Evolutionary conservation across 345 rosid genomes (phyloP), one percentile per base, ranked within the genome.

Genomic region (Gossypium sturtianum): DNA sequence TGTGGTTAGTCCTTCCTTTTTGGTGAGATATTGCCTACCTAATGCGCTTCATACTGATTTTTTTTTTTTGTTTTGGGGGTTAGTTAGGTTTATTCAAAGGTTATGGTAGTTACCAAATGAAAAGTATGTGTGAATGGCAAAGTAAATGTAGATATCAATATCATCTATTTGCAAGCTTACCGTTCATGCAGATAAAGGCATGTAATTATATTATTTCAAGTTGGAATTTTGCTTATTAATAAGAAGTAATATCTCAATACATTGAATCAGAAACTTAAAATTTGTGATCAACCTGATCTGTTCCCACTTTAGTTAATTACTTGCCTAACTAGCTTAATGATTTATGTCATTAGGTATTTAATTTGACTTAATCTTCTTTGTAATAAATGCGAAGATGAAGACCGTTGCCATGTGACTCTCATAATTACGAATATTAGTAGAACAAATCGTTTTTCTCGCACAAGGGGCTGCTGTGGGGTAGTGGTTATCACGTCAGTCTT

Each of bases 401-500:
- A 20, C 1, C 5, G 1, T 7, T 9, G 27, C 10, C 9, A 8
- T 9, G 27, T 2, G 60, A 54, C 27, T 52, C 7, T 1, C 0
- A 17, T n/a, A 0, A 1, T 29, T 29, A 0, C 34, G 34, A 3
- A 29, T 29, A 29, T 29, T 29, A 29, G 4, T 0, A 3, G 3
- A 29, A 3, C 15, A 29, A 29, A 29, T 29, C 1, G 3, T 3
- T 29, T 0, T 0, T 0, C 1, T 3, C 1, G 0, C 1, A 29
- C 5, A 0, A 3, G 5, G 1, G 0, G 34, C 0, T 29, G 71
- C 73, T 56, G 82, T 78, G 82, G 86, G 75, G 83, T 77, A 84
- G 84, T 79, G 84, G 87, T 84, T 79, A 81, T 84, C 83, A 81
- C 81, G 81, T 75, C 71, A 67, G 80, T 69, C 75, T 84, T 81